Evolutionary conservation across 2,329 filamentous ascomycete genomes (phyloP), one percentile per base, ranked within the genome.

Genomic region (Aureobasidium sp.): DNA sequence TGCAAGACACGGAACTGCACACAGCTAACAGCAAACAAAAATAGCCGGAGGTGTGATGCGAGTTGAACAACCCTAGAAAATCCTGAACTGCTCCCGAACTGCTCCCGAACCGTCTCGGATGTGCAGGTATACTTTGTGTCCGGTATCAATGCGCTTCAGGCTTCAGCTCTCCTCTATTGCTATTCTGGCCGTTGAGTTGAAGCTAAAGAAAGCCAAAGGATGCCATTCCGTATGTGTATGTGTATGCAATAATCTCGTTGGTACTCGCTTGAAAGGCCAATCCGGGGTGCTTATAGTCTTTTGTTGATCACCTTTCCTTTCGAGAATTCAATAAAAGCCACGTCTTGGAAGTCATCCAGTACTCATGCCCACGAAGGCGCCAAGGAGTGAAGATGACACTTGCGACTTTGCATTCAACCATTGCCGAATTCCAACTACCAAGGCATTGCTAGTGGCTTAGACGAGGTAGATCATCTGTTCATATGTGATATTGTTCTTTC

Each of bases 281-380:
- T 54, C 52, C 52, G 52, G 52, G 52, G 25, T 54, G 37, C 37
- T 32, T 13, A 54, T 42, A 32, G 37, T 32, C 15, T 54, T 37
- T 6, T 42, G 52, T 42, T 54, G 52, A 54, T 57, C 53, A 55
- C 29, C 34, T 34, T 30, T 55, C 34, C n/a, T 42, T 42, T 55
- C 39, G 37, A 55, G 50, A 27, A 41, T 42, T 45, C 53, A 27
- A 57, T 57, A 45, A 44, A 57, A 57, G 53, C 53, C 53, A 57
- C 53, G 8, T 36, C 53, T 57, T 57, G 53, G 21, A 36, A 41
- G 37, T 16, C 53, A 5, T 25, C 8, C 41, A 32, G 13, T 25
- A 45, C 11, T 41, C 15, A 25, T n/a, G 11, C 11, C 39, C 29
- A 11, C 25, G 27, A 2, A 5, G 37, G 21, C 21, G 21, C 21